Percentiles rank a stretch among this genome's conserved stretches.
phyloP scores from a whole-genome alignment of 345 rosid genomes.

The Camelina laxa region DNA sequence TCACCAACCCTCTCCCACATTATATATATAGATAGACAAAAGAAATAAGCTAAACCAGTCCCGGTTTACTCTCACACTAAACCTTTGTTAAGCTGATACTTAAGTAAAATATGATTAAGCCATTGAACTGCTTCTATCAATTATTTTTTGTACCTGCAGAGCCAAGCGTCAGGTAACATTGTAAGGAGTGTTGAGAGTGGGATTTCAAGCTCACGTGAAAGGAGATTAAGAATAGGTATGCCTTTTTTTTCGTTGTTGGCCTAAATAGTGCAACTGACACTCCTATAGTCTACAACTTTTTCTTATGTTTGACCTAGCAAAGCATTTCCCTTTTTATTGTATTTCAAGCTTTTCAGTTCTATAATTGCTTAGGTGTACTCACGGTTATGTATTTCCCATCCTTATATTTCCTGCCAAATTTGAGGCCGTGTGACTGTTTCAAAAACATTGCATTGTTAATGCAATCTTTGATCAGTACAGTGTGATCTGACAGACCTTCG shows the following conservation, averaged over 20 bases:
- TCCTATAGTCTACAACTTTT: not conserved
- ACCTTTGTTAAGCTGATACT: too few species aligned
- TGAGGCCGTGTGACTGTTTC: conserved; percentile 16
- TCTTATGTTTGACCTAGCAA: conserved; percentile 17
- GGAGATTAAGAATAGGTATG: conserved; percentile 58
- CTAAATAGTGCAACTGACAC: not conserved
- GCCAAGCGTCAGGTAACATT: conserved; percentile 59
- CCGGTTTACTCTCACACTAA: too few species aligned
- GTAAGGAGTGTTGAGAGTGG: conserved; percentile 58
- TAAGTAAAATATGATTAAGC: too few species aligned
- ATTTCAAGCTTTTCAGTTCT: conserved; percentile 5
- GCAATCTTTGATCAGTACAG: not conserved
- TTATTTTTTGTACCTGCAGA: conserved; percentile 46
- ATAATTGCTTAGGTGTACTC: not conserved
- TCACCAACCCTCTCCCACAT: too few species aligned
- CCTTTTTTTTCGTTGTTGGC: conserved; percentile 13
- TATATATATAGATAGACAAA: too few species aligned
- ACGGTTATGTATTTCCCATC: not conserved
- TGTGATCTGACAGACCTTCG: conserved; percentile 21
- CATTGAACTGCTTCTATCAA: too few species aligned
- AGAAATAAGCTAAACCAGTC: too few species aligned
- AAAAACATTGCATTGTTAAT: conserved; percentile 9
- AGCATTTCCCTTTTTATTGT: not conserved
- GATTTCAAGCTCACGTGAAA: conserved; percentile 54
- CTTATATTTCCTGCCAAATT: not conserved